Percentiles rank a stretch among this genome's conserved stretches.
phyloP scores from a whole-genome alignment of 148 eudicot genomes.

The Camellia lanceoleosa region DNA sequence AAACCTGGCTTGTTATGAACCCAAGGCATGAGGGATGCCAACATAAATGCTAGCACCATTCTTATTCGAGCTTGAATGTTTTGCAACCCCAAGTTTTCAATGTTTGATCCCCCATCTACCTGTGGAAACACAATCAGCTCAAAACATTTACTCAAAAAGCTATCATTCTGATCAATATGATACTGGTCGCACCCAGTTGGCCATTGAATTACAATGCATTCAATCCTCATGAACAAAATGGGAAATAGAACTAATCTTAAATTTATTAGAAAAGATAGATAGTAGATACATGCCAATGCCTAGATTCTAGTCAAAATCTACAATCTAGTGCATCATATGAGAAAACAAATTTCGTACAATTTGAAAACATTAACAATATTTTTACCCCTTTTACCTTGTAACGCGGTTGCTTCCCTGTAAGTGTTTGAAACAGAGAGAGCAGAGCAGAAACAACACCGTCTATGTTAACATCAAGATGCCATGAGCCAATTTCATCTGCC shows the following conservation, averaged over 20 bases:
- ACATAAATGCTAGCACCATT: constrained; percentile 95
- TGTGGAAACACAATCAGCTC: constrained; percentile 24
- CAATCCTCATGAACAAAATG: not conserved
- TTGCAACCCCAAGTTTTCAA: constrained; percentile 88
- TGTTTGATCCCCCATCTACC: constrained; percentile 95
- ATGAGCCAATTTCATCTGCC: constrained; percentile 84
- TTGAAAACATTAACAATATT: not conserved
- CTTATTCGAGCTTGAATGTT: constrained; percentile 97
- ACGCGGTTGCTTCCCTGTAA: constrained; percentile 86
- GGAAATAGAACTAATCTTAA: not conserved
- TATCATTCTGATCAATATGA: constrained; percentile 3
- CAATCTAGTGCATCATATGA: not conserved
- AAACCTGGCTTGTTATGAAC: constrained; percentile 90
- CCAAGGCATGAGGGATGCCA: constrained; percentile 97
- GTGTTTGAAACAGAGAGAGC: constrained; percentile 70
- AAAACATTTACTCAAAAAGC: not conserved
- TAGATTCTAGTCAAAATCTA: not conserved
- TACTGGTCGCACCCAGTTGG: not conserved
- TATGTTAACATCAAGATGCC: constrained; percentile 89
- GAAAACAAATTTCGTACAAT: not conserved
- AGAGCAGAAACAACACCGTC: constrained; percentile 81
- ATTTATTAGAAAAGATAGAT: not conserved
- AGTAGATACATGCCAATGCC: not conserved
- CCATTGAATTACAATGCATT: not conserved
- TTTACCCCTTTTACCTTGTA: constrained; percentile 57